Conservation (phyloP, 169 alveolate species). For the Ichthyophthirius multifiliis region DNA sequence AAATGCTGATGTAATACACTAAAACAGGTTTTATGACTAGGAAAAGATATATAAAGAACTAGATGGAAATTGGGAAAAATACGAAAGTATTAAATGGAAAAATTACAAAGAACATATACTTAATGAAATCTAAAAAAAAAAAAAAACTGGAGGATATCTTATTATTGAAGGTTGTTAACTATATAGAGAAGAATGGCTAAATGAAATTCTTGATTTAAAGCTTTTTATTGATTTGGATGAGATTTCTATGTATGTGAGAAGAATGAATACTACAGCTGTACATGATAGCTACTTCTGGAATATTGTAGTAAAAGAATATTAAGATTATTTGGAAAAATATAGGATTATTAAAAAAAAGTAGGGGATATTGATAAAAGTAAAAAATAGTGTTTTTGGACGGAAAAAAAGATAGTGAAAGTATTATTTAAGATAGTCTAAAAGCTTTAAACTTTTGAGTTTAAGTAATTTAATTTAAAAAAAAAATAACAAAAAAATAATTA, state of each 20-base stretch:
- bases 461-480: too few species aligned
- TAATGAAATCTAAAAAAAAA: not conserved
- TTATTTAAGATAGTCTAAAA: too few species aligned
- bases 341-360: too few species aligned
- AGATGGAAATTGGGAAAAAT: not conserved
- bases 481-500: too few species aligned
- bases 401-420: too few species aligned
- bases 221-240: not conserved
- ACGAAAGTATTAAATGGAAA: not conserved
- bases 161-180: not conserved
- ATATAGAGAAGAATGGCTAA: not conserved
- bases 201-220: not conserved
- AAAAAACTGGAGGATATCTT: not conserved
- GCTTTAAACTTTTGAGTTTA: too few species aligned
- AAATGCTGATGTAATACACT: not conserved
- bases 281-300: not conserved
- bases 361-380: too few species aligned
- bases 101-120: not conserved
- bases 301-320: not conserved
- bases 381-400: too few species aligned
- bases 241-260: not conserved
- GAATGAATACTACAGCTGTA: conserved; percentile 1
- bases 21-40: not conserved
- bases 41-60: not conserved
- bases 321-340: not conserved